Evolutionary conservation across 306 rosid species (phyloP), one percentile per base, ranked within the genome.

Genomic region (Parietaria judaica): DNA sequence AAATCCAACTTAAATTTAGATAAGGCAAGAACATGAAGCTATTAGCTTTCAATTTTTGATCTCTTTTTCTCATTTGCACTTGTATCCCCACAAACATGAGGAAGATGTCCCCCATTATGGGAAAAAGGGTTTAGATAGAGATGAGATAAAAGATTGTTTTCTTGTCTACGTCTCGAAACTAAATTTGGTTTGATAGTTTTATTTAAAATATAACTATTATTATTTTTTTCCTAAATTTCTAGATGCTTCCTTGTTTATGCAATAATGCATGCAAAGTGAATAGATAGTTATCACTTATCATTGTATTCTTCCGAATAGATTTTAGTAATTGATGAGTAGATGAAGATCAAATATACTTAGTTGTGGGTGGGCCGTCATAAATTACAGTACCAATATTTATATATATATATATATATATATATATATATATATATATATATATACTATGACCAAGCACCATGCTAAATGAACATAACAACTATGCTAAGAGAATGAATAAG

Each of bases 61-160:
- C 35, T 41, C 8, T 66, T 41, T 41, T 63, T n/a, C 44, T 54
- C 50, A 6, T 49, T 53, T 48, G 16, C 47, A 17, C 15, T 7
- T 51, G 14, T 74, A 73, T 56, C 70, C 81, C 55, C 72, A 51
- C 58, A 60, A 64, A 68, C 51, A 7, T 6, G 47, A 65, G 31
- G 76, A 65, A 74, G 74, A 66, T 72, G 83, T 66, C 61, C 55
- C 81, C 83, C 83, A 69, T 76, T 69, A 72, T 54, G 7, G 35
- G 49, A 58, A 51, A 74, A 74, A 61, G 62, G 34, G 6, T 15
- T 15, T 34, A 16, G 31, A 23, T 23, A 23, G 31, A 58, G 44
- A 37, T 70, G 4, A 7, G 15, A 75, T 58, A 59, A 72, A 23
- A 53, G 51, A 55, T 43, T 66, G 66, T 23, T 51, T 51, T 47